Conservation (phyloP, 495 filamentous ascomycete genomes). For the Oidiodendron maius region DNA sequence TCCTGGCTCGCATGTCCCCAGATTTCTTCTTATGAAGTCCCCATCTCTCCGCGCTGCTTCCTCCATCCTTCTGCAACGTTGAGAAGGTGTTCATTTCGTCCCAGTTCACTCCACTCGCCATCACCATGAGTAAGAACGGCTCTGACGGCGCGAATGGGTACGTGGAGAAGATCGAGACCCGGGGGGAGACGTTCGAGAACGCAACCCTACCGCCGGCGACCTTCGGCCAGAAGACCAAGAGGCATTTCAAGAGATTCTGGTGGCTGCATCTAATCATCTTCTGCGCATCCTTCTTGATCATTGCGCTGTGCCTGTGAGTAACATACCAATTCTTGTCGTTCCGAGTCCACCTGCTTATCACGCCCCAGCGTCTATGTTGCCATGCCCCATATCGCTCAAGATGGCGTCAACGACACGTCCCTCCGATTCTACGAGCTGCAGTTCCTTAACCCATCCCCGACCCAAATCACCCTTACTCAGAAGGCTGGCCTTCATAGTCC, state of each 20-base stretch:
- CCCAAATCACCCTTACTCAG: slow-evolving; percentile 51
- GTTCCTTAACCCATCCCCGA: slow-evolving; percentile 51
- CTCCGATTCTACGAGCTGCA: slow-evolving; percentile 52
- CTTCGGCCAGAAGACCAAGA: slow-evolving; percentile 15
- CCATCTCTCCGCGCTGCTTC: slow-evolving; percentile 1
- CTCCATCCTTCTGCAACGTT: slow-evolving; percentile 6
- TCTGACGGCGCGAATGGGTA: background rate
- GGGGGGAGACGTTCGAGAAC: slow-evolving; percentile 10
- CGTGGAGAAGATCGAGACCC: slow-evolving; percentile 5
- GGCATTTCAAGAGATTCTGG: slow-evolving; percentile 56
- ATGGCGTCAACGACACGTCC: slow-evolving; percentile 57
- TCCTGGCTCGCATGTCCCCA: no score
- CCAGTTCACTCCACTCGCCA: background rate
- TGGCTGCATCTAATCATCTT: slow-evolving; percentile 63
- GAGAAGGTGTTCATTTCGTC: no score
- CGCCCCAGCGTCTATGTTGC: slow-evolving; percentile 61
- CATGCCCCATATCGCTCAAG: slow-evolving; percentile 67
- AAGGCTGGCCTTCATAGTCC: slow-evolving; percentile 38
- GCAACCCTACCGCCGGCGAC: background rate
- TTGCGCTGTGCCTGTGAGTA: slow-evolving; percentile 64
- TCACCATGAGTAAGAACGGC: slow-evolving; percentile 11
- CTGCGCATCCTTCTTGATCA: slow-evolving; percentile 49
- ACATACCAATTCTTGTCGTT: background rate
- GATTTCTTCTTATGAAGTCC: slow-evolving; percentile 14
- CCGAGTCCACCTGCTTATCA: slow-evolving; percentile 5